These are phyloP conservation scores for Lagenidium giganteum DNA, from an alignment of 352 stramenopile genomes.

Conservation along the genomic window DNA sequence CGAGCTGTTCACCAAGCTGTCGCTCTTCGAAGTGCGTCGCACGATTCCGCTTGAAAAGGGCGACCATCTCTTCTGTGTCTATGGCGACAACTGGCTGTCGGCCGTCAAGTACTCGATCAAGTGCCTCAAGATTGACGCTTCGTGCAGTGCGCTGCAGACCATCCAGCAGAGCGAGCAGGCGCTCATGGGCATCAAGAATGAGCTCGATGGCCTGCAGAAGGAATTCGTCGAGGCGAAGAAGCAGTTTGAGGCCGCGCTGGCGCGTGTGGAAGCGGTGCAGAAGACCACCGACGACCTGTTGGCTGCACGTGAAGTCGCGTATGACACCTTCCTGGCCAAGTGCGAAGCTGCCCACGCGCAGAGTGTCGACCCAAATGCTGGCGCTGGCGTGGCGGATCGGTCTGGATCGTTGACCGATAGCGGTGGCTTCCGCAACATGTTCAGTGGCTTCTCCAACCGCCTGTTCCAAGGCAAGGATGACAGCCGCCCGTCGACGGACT, in stretches of 20 bases:
- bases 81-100: slow-evolving; percentile 87
- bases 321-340: slow-evolving; percentile 66
- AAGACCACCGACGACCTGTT: slow-evolving; percentile 75
- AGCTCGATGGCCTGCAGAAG: slow-evolving; percentile 71
- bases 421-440: slow-evolving; percentile 37
- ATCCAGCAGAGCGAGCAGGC: slow-evolving; percentile 77
- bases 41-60: slow-evolving; percentile 74
- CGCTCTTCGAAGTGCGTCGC: slow-evolving; percentile 78
- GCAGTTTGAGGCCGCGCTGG: slow-evolving; percentile 70
- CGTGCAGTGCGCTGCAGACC: slow-evolving; percentile 35
- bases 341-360: slow-evolving; percentile 34
- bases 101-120: slow-evolving; percentile 87
- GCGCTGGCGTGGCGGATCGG: slow-evolving; percentile 21
- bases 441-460: slow-evolving; percentile 61
- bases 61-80: slow-evolving; percentile 83
- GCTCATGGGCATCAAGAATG: slow-evolving; percentile 70
- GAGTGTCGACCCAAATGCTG: slow-evolving; percentile 18
- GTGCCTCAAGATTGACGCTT: slow-evolving; percentile 70
- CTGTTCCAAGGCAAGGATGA: slow-evolving; percentile 56
- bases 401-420: slow-evolving; percentile 20
- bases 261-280: slow-evolving; percentile 60
- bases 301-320: slow-evolving; percentile 55
- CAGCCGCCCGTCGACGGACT: slow-evolving; percentile 53
- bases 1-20: slow-evolving; percentile 81
- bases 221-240: slow-evolving; percentile 78